phyloP scores from a whole-genome alignment of 768 basidiomycete genomes.

The Lentinula boryana region DNA sequence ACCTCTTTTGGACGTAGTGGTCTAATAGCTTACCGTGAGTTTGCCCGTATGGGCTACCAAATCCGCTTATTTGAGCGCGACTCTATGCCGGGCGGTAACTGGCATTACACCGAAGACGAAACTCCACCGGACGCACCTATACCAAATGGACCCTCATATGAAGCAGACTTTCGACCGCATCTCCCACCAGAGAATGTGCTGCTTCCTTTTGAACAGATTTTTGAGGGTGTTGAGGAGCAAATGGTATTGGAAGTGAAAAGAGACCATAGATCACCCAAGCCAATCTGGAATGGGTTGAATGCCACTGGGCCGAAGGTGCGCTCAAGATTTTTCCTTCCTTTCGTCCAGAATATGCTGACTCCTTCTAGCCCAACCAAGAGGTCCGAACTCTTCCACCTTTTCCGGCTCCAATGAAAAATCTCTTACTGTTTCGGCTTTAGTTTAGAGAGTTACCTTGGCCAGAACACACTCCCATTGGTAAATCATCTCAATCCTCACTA shows the following conservation, averaged over 20 bases:
- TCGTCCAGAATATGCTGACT: background rate
- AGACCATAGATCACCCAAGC: slow-evolving; percentile 30
- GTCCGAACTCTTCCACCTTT: background rate
- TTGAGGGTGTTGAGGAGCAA: slow-evolving; percentile 15
- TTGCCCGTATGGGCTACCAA: slow-evolving; percentile 20
- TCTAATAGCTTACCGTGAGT: slow-evolving; percentile 27
- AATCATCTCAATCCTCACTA: background rate
- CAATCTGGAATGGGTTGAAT: slow-evolving; percentile 26
- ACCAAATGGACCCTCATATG: slow-evolving; percentile 23
- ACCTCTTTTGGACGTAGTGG: slow-evolving; percentile 22
- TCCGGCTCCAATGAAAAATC: background rate
- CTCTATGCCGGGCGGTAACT: slow-evolving; percentile 30
- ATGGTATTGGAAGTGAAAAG: slow-evolving; percentile 12
- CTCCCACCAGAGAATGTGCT: slow-evolving; percentile 24
- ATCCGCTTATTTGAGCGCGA: slow-evolving; percentile 34
- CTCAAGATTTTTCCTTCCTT: background rate
- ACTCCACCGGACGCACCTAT: slow-evolving; percentile 26
- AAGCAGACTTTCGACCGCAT: slow-evolving; percentile 30
- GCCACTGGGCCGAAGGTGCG: slow-evolving; percentile 30
- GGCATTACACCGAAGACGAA: slow-evolving; percentile 34
- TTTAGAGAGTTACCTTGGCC: slow-evolving; percentile 26
- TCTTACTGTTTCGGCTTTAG: slow-evolving; percentile 9
- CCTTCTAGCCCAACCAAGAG: slow-evolving; percentile 7
- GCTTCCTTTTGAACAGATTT: slow-evolving; percentile 22
- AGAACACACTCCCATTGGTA: slow-evolving; percentile 26